phyloP scores from a whole-genome alignment of 2,329 filamentous ascomycete genomes.

The Arthrobotrys megalospora region DNA sequence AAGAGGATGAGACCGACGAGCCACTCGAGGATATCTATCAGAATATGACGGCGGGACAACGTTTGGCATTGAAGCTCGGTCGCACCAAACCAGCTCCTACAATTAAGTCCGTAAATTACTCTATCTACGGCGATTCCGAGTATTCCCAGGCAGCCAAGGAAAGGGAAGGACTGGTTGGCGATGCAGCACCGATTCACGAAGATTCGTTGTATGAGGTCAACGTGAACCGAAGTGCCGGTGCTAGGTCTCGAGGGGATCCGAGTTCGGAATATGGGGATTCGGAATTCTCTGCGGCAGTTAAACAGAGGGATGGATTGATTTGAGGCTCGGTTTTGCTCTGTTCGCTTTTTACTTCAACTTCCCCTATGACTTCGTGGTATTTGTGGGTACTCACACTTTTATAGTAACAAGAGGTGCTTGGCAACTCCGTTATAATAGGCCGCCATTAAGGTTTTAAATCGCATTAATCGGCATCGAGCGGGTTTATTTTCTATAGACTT shows the following conservation, averaged over 20 bases:
- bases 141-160: slow-evolving; percentile 19
- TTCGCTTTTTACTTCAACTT: background rate
- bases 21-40: slow-evolving; percentile 26
- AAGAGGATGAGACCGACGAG: slow-evolving; percentile 26
- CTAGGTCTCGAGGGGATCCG: background rate
- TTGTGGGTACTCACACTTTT: too few relatives aligned
- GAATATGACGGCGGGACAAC: slow-evolving; percentile 18
- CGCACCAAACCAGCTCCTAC: background rate
- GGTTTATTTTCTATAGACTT: too few relatives aligned
- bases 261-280: slow-evolving; percentile 15
- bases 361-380: too few relatives aligned
- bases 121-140: slow-evolving; percentile 47
- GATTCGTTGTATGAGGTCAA: slow-evolving; percentile 22
- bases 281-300: slow-evolving; percentile 1
- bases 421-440: too few relatives aligned
- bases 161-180: slow-evolving; percentile 9
- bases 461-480: too few relatives aligned
- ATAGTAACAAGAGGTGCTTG: too few relatives aligned
- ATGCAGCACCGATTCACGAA: slow-evolving; percentile 7
- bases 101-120: background rate
- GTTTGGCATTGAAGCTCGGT: slow-evolving; percentile 19
- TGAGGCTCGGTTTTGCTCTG: background rate
- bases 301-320: slow-evolving; percentile 1
- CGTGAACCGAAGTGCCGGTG: background rate
- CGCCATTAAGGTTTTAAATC: too few relatives aligned